These are phyloP conservation scores for Mucuna pruriens DNA, from an alignment of 306 rosid species.

Conservation along the genomic window DNA sequence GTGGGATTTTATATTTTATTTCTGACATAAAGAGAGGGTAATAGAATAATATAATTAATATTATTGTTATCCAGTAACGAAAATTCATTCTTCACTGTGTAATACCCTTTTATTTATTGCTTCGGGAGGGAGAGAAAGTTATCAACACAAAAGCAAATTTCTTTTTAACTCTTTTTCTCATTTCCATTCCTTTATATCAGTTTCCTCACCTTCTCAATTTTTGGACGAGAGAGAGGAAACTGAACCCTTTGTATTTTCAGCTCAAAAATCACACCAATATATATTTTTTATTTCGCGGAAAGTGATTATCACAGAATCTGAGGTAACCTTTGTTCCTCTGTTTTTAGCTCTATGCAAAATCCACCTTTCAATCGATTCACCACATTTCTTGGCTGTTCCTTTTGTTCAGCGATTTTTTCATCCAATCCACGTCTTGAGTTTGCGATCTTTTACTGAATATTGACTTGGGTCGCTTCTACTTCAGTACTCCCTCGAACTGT, in stretches of 20 bases:
- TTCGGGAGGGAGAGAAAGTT: constrained; percentile 34
- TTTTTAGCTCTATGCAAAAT: background rate
- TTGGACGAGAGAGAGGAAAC: constrained; percentile 11
- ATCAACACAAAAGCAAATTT: constrained; percentile 21
- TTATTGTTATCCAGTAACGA: background rate
- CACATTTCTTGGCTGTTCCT: constrained; percentile 36
- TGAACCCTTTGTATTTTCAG: constrained; percentile 12
- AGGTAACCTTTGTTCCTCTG: constrained; percentile 47
- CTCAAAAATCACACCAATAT: background rate
- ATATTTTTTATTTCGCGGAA: background rate
- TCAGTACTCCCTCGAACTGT: constrained; percentile 1
- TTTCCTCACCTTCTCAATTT: constrained; percentile 31
- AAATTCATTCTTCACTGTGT: background rate
- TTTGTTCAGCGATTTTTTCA: constrained; percentile 13
- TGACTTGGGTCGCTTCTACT: constrained; percentile 33
- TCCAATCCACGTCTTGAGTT: constrained; percentile 18
- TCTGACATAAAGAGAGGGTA: background rate
- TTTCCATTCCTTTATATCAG: constrained; percentile 25
- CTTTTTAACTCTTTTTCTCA: background rate
- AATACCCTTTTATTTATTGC: constrained; percentile 6
- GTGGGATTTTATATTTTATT: too few species aligned
- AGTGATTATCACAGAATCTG: constrained; percentile 46
- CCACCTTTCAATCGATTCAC: constrained; percentile 40
- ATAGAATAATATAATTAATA: background rate
- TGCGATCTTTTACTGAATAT: constrained; percentile 37